phyloP scores from a whole-genome alignment of 2,329 filamentous ascomycete genomes.

The Pestalotiopsis sp. region DNA sequence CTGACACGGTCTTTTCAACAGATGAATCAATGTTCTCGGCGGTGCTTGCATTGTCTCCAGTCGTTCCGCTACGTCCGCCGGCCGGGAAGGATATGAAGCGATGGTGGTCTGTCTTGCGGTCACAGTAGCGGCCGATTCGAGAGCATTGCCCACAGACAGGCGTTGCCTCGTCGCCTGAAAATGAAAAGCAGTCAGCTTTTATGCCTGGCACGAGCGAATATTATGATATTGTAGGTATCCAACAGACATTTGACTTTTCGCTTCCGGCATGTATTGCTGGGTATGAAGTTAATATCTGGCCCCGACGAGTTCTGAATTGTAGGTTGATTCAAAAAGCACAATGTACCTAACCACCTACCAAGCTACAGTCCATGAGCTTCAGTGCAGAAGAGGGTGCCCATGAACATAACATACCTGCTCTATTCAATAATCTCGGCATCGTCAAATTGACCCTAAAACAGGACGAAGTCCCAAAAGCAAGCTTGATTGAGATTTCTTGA shows the following conservation, averaged over 20 bases:
- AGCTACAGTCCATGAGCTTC: neutral
- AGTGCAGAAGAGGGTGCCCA: too few relatives aligned
- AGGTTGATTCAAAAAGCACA: too few relatives aligned
- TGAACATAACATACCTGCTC: neutral
- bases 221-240: too few relatives aligned
- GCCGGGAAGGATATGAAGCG: constrained; percentile 4
- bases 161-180: constrained; percentile 32
- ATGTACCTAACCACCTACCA: neutral
- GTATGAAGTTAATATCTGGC: too few relatives aligned
- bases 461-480: too few relatives aligned
- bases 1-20: neutral
- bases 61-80: neutral
- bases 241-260: constrained; percentile 8
- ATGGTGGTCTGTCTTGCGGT: constrained; percentile 27
- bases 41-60: too few relatives aligned
- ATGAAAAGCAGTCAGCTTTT: neutral
- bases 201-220: neutral
- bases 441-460: neutral
- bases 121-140: constrained; percentile 35
- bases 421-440: neutral
- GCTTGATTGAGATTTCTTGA: too few relatives aligned
- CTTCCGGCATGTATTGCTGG: constrained; percentile 3
- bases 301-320: too few relatives aligned
- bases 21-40: neutral
- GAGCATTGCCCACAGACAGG: constrained; percentile 37